Conservation (phyloP, 2,329 filamentous ascomycete species). For the Geosmithia flava region DNA sequence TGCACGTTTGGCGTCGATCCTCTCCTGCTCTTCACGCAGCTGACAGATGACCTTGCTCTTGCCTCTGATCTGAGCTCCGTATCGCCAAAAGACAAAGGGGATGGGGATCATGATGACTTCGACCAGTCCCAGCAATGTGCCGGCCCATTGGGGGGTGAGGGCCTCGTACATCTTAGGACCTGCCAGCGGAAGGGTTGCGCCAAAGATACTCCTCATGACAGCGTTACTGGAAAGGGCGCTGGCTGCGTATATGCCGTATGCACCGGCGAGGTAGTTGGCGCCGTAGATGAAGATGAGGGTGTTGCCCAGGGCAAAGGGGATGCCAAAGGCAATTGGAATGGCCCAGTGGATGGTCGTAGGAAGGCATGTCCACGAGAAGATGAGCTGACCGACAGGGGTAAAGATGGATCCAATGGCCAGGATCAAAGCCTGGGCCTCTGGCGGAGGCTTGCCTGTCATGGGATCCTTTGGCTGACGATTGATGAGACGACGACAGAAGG, state of each 20-base stretch:
- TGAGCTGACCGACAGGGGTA: conserved; percentile 67
- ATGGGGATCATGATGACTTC: conserved; percentile 68
- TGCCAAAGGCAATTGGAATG: conserved; percentile 63
- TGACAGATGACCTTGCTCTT: conserved; percentile 34
- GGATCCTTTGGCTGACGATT: conserved; percentile 65
- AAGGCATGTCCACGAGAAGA: conserved; percentile 80
- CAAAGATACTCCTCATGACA: conserved; percentile 58
- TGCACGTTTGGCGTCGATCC: conserved; percentile 7
- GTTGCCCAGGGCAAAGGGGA: conserved; percentile 71
- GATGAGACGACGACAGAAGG: conserved; percentile 65
- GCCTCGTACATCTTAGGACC: conserved; percentile 58
- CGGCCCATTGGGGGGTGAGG: conserved; percentile 67
- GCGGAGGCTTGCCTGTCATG: conserved; percentile 57
- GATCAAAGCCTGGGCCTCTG: conserved; percentile 71
- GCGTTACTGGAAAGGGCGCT: conserved; percentile 71
- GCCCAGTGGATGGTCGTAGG: conserved; percentile 71
- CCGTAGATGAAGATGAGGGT: conserved; percentile 72
- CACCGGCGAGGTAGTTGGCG: conserved; percentile 65
- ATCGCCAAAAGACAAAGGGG: conserved; percentile 64
- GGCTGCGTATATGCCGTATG: conserved; percentile 73
- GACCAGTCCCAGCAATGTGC: conserved; percentile 61
- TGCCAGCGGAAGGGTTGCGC: conserved; percentile 67
- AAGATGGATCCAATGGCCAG: conserved; percentile 68
- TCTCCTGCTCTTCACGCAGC: conserved; percentile 25
- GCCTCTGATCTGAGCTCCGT: conserved; percentile 38